Base-by-base conservation (phyloP, 768 basidiomycete species). In the Mycena indigotica region DNA sequence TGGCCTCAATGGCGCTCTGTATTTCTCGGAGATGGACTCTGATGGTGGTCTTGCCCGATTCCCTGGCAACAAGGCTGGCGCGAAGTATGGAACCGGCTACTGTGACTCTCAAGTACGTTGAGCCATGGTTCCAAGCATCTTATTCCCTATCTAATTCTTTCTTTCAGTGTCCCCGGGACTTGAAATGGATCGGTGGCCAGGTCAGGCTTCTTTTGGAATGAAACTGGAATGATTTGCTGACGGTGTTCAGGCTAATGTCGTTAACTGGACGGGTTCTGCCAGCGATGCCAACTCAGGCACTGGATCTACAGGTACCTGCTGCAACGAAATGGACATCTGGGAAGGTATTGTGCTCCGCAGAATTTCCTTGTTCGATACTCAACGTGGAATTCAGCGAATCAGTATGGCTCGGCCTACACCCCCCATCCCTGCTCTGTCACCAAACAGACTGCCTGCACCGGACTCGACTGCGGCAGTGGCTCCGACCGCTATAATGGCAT, bases 241-340 rank as follows among this genome's bases (percentile, higher is more conserved):
- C 17, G 32, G n/a, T 35, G 8, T 35, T 35, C 66, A 73, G 70
- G 79, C 80, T 50, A 84, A 84, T 73, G 67, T 76, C 35, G 65
- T 62, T n/a, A 75, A 72, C 56, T 83, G 82, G 82, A 67, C 64
- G 13, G 52, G 64, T 17, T 68, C 70, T 15, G 40, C 72, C 55
- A 75, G 59, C 61, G 74, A 76, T 55, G 59, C 73, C 58, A 83
- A 83, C 70, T 70, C 80, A 8, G 82, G 82, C 26, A 71, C 69
- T 6, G 82, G 82, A 28, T 23, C 67, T 24, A 73, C 66, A 63
- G 82, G 82, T 60, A 70, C 81, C 19, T 84, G 82, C 75, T 84
- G 83, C 67, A 75, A 69, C 56, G 82, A 83, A 70, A 83, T 84
- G 81, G 82, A 84, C 67, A 73, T 84, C 66, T 84, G 82, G 82